A percentile compares a stretch with the other conserved stretches of the same genome.
These are phyloP conservation scores for Jamesozyma piceae DNA, from an alignment of 805 yeast species.

Conservation along the genomic window DNA sequence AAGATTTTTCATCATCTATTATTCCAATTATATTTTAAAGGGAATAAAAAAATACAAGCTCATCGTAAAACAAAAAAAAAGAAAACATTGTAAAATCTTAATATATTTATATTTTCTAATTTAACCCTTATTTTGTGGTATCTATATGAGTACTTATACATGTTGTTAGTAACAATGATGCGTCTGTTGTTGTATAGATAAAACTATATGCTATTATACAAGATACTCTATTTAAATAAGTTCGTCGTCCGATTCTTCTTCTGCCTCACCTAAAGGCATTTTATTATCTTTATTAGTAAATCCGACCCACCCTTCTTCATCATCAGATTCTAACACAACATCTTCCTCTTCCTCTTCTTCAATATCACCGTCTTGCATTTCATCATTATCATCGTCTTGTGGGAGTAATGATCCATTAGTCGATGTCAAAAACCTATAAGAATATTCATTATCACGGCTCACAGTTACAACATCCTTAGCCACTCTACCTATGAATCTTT, in stretches of 20 bases:
- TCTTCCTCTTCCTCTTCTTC: slow-evolving; percentile 23
- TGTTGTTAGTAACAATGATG: no score
- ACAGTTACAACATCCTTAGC: slow-evolving; percentile 63
- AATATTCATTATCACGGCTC: slow-evolving; percentile 45
- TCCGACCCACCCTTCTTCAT: slow-evolving; percentile 33
- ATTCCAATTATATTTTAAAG: no score
- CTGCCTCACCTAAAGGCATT: slow-evolving; percentile 19
- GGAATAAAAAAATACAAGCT: no score
- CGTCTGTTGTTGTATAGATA: no score
- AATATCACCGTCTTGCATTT: no score
- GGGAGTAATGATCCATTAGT: slow-evolving; percentile 24
- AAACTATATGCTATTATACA: no score
- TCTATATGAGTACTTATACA: no score
- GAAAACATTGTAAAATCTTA: no score
- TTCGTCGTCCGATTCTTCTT: slow-evolving; percentile 25
- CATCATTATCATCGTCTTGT: slow-evolving; percentile 24
- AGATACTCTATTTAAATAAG: slow-evolving; percentile 8
- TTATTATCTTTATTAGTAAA: slow-evolving; percentile 22
- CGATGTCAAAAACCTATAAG: slow-evolving; percentile 42
- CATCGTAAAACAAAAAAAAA: no score
- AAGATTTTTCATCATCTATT: no score
- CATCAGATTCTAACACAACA: slow-evolving; percentile 20
- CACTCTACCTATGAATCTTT: slow-evolving; percentile 61
- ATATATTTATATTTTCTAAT: no score
- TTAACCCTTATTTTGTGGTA: no score